Conservation (phyloP, 2,329 filamentous ascomycete genomes). For the Corinectria fuckeliana region DNA sequence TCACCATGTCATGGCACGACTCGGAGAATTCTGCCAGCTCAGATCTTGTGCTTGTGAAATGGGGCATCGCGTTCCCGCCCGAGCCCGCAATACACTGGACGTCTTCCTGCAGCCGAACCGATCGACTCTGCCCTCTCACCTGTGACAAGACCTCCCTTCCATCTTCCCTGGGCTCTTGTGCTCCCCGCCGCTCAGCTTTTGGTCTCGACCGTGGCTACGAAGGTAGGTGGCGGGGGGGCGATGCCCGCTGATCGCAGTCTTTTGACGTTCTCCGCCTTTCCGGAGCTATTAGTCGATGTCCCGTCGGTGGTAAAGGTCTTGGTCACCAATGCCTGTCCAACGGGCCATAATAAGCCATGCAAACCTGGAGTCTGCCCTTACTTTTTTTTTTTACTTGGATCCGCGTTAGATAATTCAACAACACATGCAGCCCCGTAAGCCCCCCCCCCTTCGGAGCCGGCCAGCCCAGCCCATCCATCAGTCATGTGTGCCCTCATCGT, state of each 20-base stretch:
- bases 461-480: conserved; percentile 13
- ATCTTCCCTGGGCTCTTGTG: conserved; percentile 12
- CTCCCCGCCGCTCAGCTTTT: conserved; percentile 18
- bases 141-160: conserved; percentile 8
- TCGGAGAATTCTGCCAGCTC: conserved; percentile 38
- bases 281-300: conserved; percentile 6
- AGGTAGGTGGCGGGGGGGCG: not conserved
- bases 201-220: conserved; percentile 12
- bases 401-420: conserved; percentile 1
- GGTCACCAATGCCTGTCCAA: conserved; percentile 6
- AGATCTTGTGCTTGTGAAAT: conserved; percentile 32
- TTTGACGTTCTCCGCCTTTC: not conserved
- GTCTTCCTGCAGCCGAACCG: conserved; percentile 1
- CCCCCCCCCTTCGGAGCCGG: conserved; percentile 15
- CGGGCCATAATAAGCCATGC: not conserved
- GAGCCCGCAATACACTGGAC: conserved; percentile 1
- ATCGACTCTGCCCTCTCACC: not conserved
- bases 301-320: conserved; percentile 12
- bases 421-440: conserved; percentile 1
- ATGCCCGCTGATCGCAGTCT: conserved; percentile 1
- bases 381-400: conserved; percentile 13
- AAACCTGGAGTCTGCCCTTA: conserved; percentile 9
- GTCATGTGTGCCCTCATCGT: conserved; percentile 23
- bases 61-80: conserved; percentile 21
- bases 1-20: conserved; percentile 26